Percentiles rank a stretch among this genome's conserved stretches.
Conservation (phyloP, 1,139 yeast genomes). For the Scheffersomyces insectosa region DNA sequence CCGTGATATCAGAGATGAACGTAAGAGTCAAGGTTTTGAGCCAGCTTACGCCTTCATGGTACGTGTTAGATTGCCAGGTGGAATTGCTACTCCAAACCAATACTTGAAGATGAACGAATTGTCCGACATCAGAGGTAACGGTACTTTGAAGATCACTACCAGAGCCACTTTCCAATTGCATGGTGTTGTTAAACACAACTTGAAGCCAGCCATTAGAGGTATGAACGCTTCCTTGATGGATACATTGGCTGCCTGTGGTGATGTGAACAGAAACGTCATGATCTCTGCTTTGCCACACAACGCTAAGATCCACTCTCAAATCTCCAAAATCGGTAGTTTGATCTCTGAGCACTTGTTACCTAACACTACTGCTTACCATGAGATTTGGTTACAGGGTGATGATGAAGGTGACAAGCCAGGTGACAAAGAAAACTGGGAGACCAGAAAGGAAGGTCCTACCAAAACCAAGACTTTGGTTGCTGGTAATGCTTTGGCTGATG, state of each 20-base stretch:
- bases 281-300: slow-evolving; percentile 84
- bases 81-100: slow-evolving; percentile 83
- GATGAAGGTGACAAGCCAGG: slow-evolving; percentile 71
- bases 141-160: slow-evolving; percentile 91
- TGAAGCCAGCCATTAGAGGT: slow-evolving; percentile 90
- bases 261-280: slow-evolving; percentile 95
- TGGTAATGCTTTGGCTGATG: slow-evolving; percentile 81
- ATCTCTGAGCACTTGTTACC: slow-evolving; percentile 87
- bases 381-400: slow-evolving; percentile 91
- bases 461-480: slow-evolving; percentile 81
- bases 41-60: slow-evolving; percentile 97
- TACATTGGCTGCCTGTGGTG: slow-evolving; percentile 98
- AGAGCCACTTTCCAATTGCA: slow-evolving; percentile 98
- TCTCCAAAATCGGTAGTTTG: slow-evolving; percentile 59
- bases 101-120: slow-evolving; percentile 85
- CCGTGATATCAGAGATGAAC: slow-evolving; percentile 90
- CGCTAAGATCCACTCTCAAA: slow-evolving; percentile 77
- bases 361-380: slow-evolving; percentile 92
- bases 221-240: slow-evolving; percentile 90
- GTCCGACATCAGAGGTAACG: slow-evolving; percentile 84
- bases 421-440: slow-evolving; percentile 70
- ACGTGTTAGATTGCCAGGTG: slow-evolving; percentile 94
- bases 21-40: slow-evolving; percentile 89
- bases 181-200: slow-evolving; percentile 87
- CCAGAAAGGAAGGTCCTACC: slow-evolving; percentile 75